Evolutionary conservation across 2,329 filamentous ascomycete species (phyloP).

Genomic region (Alternaria solani): DNA sequence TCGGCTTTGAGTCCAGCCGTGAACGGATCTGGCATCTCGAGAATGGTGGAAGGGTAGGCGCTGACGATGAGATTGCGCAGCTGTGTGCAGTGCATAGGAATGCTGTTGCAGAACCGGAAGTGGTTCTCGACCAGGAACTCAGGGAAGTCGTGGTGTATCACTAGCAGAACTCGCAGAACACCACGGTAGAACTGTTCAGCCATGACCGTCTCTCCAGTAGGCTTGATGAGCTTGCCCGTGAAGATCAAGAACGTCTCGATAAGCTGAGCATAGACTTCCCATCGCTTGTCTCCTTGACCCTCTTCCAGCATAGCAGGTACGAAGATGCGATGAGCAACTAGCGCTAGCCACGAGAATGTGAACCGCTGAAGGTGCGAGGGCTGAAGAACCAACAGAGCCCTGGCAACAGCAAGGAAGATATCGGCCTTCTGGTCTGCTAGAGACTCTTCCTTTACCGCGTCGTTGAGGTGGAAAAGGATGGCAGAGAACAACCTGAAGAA

Average conservation of each 20-base stretch:
- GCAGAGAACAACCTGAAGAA: slow-evolving; percentile 91
- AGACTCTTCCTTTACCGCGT: slow-evolving; percentile 57
- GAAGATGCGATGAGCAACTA: slow-evolving; percentile 86
- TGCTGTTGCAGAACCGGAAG: slow-evolving; percentile 78
- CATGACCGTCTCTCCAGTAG: slow-evolving; percentile 70
- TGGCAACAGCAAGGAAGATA: slow-evolving; percentile 75
- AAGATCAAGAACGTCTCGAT: slow-evolving; percentile 76
- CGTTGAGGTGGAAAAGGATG: slow-evolving; percentile 79
- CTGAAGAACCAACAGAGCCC: slow-evolving; percentile 75
- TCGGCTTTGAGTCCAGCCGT: slow-evolving; percentile 79
- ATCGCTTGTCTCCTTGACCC: slow-evolving; percentile 69
- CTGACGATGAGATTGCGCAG: slow-evolving; percentile 87
- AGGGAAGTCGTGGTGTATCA: slow-evolving; percentile 92
- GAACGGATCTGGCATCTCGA: slow-evolving; percentile 77
- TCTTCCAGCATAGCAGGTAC: slow-evolving; percentile 76
- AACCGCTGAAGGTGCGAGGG: slow-evolving; percentile 83
- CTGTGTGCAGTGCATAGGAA: slow-evolving; percentile 85
- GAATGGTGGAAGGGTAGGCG: slow-evolving; percentile 74
- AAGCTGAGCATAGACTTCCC: slow-evolving; percentile 77
- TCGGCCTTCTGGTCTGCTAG: slow-evolving; percentile 66
- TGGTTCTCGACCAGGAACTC: slow-evolving; percentile 92
- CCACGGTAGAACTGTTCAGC: slow-evolving; percentile 87
- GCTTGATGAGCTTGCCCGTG: slow-evolving; percentile 81
- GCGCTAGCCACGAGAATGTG: slow-evolving; percentile 80
- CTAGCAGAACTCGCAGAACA: slow-evolving; percentile 79